Evolutionary conservation across 2,329 filamentous ascomycete species (phyloP), one percentile per base, ranked within the genome.

Genomic region (Phoma herbarum): DNA sequence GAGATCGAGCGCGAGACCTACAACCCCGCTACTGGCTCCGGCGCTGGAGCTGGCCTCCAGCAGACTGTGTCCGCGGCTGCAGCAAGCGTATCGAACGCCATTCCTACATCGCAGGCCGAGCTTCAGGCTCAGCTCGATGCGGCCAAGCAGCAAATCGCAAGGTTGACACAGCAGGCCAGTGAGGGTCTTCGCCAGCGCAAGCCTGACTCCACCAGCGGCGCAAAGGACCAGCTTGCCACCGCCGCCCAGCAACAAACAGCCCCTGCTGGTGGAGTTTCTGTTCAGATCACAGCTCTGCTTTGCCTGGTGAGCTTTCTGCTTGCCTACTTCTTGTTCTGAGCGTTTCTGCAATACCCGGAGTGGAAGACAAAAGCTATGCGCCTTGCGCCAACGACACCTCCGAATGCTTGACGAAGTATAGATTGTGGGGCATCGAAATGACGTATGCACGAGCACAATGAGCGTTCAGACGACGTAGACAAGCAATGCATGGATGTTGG

Each of bases 301-400:
- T 97, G 93, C 76, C 82, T 99, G 70, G 71, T 96, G 64, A 93
- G 92, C 82, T 99, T 99, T 82, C 80, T 99, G 74, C 85, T 98
- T 69, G 95, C 93, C 54, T 99, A 97, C 80, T 87, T 98, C 78
- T 93, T 99, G 83, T 99, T 99, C 80, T 99, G 88, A 84, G 61
- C 58, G 57, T 50, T 64, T 63, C 56, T 61, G 62, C 63, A 66
- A 58, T 64, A 66, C 58, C 61, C 62, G 60, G 49, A 60, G 52
- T 53, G 48, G 42, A 48, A 62, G 57, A 60, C 57, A 67, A 69
- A 63, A 48, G 48, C 59, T 43, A 59, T 64, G 59, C 55, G 46
- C 25, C 42, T 58, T 65, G 64, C 61, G 67, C 64, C 64, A 66
- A 58, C 25, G 47, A 61, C 62, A 59, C 62, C 60, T 58, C 66